phyloP scores from a whole-genome alignment of 2,329 filamentous ascomycete genomes.

The Aspergillus sp. region DNA sequence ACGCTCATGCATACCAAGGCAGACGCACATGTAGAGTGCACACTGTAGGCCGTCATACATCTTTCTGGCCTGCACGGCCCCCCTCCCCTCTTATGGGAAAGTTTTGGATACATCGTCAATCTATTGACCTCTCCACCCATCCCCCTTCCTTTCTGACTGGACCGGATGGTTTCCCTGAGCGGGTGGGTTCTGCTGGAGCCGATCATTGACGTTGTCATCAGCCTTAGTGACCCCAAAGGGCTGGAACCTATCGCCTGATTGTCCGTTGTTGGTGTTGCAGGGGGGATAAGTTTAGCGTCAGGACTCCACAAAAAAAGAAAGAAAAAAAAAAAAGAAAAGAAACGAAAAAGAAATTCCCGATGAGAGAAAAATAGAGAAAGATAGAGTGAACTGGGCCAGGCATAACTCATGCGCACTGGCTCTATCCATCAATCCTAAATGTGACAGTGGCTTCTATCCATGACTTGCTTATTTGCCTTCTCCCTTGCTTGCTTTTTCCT shows the following conservation, averaged over 20 bases:
- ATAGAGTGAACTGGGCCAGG: background rate
- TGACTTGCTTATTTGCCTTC: slow-evolving; percentile 17
- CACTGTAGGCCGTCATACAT: slow-evolving; percentile 6
- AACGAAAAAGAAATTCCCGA: background rate
- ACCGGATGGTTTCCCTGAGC: slow-evolving; percentile 5
- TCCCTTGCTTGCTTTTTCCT: slow-evolving; percentile 22
- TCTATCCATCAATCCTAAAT: slow-evolving; percentile 7
- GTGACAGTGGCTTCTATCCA: slow-evolving; percentile 10
- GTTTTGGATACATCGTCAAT: slow-evolving; percentile 19
- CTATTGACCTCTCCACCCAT: slow-evolving; percentile 7
- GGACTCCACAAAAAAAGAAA: slow-evolving; percentile 1
- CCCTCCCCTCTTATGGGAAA: slow-evolving; percentile 9
- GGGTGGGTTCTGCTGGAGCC: slow-evolving; percentile 6
- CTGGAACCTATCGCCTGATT: slow-evolving; percentile 10
- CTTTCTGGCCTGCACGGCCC: background rate
- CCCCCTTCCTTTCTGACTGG: slow-evolving; percentile 6
- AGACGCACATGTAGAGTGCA: background rate
- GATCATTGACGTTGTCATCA: slow-evolving; percentile 10
- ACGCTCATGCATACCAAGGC: background rate
- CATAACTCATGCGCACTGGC: background rate
- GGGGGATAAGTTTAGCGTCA: background rate
- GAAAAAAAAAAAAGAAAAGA: background rate
- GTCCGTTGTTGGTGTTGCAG: background rate
- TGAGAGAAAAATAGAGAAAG: no score
- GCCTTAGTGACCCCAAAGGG: slow-evolving; percentile 9